Evolutionary conservation across 106 monocot species (phyloP), one percentile per base, ranked within the genome.

Genomic region (Gastrodia elata): DNA sequence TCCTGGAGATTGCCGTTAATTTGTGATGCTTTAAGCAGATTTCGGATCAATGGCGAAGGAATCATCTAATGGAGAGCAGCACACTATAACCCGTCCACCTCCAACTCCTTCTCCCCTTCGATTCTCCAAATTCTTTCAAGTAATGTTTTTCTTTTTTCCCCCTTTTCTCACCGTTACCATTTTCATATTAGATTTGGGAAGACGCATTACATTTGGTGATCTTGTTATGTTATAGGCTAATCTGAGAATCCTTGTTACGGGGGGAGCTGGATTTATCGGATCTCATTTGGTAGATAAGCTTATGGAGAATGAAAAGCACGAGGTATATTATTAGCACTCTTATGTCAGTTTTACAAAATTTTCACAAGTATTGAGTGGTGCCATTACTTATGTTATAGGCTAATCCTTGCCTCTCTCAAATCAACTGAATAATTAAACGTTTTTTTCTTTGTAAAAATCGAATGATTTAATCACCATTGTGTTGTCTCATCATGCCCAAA

Each of bases 271-370:
- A 44, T 91, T 91, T 37, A 91, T 91, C 72, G 91, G 91, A 48
- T 91, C 91, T 72, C 91, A 91, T 80, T 74, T 91, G 68, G 87
- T 91, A 6, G 91, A 91, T 76, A 91, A 83, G 68, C 81, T 91
- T 79, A 91, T 91, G 91, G 91, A 91, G 68, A 91, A 87, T 82
- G 87, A 91, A 58, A 91, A 91, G 74, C 78, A 91, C 65, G 91
- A 91, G 91, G 91, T 87, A 69, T n/a, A 69, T n/a, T 32, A n/a
- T 33, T 30, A 27, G 3, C 30, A 30, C 9, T 30, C 18, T 61
- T 30, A 61, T 61, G 28, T 61, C 30, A 61, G 16, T 61, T 61
- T 13, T 10, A 52, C 20, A n/a, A 22, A 18, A n/a, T 22, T 48
- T 15, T 15, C 16, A 52, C 52, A 52, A 52, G 6, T 5, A 52